These are phyloP conservation scores for Penicillium sp. DNA, from an alignment of 2,329 filamentous ascomycete genomes.

Conservation along the genomic window DNA sequence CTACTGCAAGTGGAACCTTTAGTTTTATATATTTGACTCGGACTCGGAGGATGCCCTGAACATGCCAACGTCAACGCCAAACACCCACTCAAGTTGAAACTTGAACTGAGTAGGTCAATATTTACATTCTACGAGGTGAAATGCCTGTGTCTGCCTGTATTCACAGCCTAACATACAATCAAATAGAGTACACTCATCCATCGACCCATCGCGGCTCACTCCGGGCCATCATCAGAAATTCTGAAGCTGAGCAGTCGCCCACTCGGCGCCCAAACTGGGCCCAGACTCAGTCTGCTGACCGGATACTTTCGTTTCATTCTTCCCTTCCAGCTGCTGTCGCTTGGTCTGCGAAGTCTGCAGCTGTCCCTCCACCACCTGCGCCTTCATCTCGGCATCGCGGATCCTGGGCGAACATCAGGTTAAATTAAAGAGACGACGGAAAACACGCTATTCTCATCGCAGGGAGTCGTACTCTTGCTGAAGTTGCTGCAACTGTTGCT, in stretches of 20 bases:
- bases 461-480: constrained; percentile 1
- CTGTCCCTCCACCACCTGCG: not conserved
- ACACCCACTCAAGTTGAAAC: not conserved
- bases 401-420: not conserved
- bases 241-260: constrained; percentile 1
- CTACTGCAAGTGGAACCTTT: too few species aligned
- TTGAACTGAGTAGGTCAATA: too few species aligned
- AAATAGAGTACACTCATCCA: not conserved
- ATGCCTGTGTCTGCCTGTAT: not conserved
- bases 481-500: constrained; percentile 2
- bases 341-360: not conserved
- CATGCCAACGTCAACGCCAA: too few species aligned
- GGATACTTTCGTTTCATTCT: not conserved
- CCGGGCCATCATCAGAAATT: constrained; percentile 2
- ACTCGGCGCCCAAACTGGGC: not conserved
- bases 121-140: too few species aligned
- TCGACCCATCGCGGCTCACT: too few species aligned
- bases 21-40: too few species aligned
- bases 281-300: not conserved
- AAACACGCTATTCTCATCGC: not conserved
- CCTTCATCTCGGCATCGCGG: constrained; percentile 3
- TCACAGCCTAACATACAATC: not conserved
- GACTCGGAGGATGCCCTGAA: too few species aligned
- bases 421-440: not conserved
- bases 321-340: not conserved